phyloP scores from a whole-genome alignment of 352 stramenopile species.

The Phytopythium cucurbitacearum region DNA sequence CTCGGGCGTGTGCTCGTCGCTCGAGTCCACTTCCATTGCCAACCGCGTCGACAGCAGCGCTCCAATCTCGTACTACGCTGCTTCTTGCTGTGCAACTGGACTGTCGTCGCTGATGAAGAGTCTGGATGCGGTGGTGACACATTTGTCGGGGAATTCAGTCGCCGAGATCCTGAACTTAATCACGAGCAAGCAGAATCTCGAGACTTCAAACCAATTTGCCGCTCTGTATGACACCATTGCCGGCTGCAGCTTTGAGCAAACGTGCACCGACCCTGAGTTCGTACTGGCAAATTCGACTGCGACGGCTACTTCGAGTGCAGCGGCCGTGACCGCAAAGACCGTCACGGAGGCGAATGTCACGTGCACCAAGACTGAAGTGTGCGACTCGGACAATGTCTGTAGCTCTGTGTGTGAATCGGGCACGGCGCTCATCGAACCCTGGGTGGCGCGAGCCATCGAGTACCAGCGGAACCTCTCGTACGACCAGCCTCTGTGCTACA shows the following conservation, averaged over 20 bases:
- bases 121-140: conserved; percentile 36
- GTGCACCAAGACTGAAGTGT: conserved; percentile 49
- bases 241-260: conserved; percentile 36
- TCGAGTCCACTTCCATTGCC: conserved; percentile 30
- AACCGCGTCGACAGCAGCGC: conserved; percentile 29
- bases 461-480: conserved; percentile 76
- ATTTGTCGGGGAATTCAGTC: conserved; percentile 43
- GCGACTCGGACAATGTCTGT: conserved; percentile 59
- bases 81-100: conserved; percentile 40
- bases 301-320: conserved; percentile 13
- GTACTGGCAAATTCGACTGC: conserved; percentile 20
- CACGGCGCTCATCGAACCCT: conserved; percentile 46
- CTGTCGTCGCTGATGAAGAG: conserved; percentile 39
- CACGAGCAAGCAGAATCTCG: conserved; percentile 22
- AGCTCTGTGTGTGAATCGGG: conserved; percentile 58
- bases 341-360: conserved; percentile 37
- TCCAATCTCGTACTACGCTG: conserved; percentile 34
- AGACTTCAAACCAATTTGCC: conserved; percentile 24
- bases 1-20: conserved; percentile 27
- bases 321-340: conserved; percentile 17
- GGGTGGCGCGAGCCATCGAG: conserved; percentile 47
- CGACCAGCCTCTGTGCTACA: conserved; percentile 61
- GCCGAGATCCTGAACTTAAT: conserved; percentile 53
- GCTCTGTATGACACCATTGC: conserved; percentile 33
- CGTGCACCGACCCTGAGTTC: conserved; percentile 35